Conservation (phyloP, 805 yeast genomes). For the Nakazawaea ernobii region DNA sequence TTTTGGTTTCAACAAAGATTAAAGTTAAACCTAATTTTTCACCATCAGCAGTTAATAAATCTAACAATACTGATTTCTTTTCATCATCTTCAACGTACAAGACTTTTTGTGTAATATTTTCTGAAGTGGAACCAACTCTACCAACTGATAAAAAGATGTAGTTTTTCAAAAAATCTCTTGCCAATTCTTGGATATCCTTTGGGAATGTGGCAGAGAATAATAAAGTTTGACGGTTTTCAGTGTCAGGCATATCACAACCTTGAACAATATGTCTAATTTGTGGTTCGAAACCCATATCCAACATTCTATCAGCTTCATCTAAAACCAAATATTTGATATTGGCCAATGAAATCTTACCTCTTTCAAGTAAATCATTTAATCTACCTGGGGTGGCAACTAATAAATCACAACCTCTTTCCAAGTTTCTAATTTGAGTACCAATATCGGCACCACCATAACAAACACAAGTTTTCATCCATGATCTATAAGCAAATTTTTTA, state of each 20-base stretch:
- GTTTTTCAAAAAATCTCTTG: conserved; percentile 93
- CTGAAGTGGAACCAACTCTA: conserved; percentile 98
- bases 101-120: conserved; percentile 93
- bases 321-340: conserved; percentile 91
- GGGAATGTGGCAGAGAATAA: conserved; percentile 99
- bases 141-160: conserved; percentile 96
- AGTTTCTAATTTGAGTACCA: conserved; percentile 76
- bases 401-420: conserved; percentile 91
- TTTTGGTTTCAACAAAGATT: conserved; percentile 96
- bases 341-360: conserved; percentile 85
- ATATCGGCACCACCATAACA: conserved; percentile 99
- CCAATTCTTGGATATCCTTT: conserved; percentile 91
- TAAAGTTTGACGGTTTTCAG: conserved; percentile 86
- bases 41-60: conserved; percentile 76
- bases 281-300: conserved; percentile 99
- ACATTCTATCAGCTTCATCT: conserved; percentile 99
- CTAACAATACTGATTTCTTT: conserved; percentile 85
- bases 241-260: conserved; percentile 96
- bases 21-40: conserved; percentile 69
- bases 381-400: conserved; percentile 99
- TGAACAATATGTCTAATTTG: conserved; percentile 98
- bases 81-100: conserved; percentile 90
- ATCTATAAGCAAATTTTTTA: conserved; percentile 91
- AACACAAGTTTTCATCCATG: conserved; percentile 96
- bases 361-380: conserved; percentile 89